phyloP scores from a whole-genome alignment of 2,329 filamentous ascomycete genomes.

The Aspergillus sp. region DNA sequence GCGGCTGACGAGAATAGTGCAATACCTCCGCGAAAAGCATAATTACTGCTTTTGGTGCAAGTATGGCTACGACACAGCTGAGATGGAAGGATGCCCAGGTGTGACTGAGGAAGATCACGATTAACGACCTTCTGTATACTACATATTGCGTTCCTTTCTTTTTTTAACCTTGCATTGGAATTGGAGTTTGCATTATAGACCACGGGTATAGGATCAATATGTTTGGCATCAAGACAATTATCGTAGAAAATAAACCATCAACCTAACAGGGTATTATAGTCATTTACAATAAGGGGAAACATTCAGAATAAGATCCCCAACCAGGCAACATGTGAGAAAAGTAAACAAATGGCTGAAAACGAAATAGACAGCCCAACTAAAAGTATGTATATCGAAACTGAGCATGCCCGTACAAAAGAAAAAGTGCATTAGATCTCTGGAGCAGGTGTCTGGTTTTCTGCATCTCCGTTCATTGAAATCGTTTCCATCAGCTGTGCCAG shows the following conservation, averaged over 20 bases:
- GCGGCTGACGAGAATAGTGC: conserved; percentile 65
- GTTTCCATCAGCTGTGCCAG: conserved; percentile 33
- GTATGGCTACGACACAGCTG: conserved; percentile 62
- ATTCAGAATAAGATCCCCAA: background rate
- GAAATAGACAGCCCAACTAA: background rate
- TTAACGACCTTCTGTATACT: conserved; percentile 37
- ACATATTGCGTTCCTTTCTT: conserved; percentile 4
- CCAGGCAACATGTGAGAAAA: background rate
- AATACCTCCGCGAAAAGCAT: conserved; percentile 68
- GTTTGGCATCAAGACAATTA: background rate
- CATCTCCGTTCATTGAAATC: conserved; percentile 9
- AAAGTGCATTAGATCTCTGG: background rate
- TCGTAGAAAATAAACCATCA: conserved; percentile 1
- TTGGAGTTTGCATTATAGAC: background rate
- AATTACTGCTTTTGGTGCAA: conserved; percentile 98
- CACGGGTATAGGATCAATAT: background rate
- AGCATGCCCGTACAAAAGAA: background rate
- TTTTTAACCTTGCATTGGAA: conserved; percentile 1
- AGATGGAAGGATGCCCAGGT: conserved; percentile 90
- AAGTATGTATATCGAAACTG: background rate
- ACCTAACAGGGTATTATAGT: conserved; percentile 12
- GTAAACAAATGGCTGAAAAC: background rate
- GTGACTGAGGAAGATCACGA: conserved; percentile 79
- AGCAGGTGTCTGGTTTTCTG: background rate
- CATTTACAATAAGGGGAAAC: conserved; percentile 3